A percentile compares a stretch with the other conserved stretches of the same genome.
These are phyloP conservation scores for Prunus davidiana DNA, from an alignment of 306 rosid species.

Conservation along the genomic window DNA sequence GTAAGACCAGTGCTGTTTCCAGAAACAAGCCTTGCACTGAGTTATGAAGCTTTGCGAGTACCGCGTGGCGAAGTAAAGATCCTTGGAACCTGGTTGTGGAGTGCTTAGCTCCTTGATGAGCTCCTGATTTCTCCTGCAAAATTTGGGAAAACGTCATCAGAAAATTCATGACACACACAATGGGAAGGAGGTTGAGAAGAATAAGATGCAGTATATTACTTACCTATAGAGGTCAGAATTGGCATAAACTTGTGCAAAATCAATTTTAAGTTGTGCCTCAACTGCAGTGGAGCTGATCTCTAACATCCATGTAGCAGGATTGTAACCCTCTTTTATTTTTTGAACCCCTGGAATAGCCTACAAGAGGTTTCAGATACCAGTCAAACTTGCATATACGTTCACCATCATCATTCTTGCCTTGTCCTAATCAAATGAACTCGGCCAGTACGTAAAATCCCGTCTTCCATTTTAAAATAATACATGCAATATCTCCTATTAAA, in stretches of 20 bases:
- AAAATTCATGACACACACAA: neutral
- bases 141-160: neutral
- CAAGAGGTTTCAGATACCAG: neutral
- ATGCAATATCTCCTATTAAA: too few relatives aligned
- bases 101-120: constrained; percentile 36
- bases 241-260: constrained; percentile 24
- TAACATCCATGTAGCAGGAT: constrained; percentile 38
- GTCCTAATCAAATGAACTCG: too few relatives aligned
- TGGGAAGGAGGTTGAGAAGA: neutral
- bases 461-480: too few relatives aligned
- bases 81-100: constrained; percentile 40
- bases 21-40: constrained; percentile 45
- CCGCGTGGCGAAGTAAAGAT: constrained; percentile 33
- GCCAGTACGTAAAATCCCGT: too few relatives aligned
- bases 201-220: neutral
- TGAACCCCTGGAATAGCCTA: constrained; percentile 20
- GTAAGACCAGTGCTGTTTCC: constrained; percentile 45
- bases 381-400: neutral
- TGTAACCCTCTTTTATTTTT: constrained; percentile 28
- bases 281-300: constrained; percentile 20
- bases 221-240: constrained; percentile 21
- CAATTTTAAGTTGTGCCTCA: constrained; percentile 21
- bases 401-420: neutral
- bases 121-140: constrained; percentile 38
- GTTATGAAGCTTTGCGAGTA: constrained; percentile 35